These are phyloP conservation scores for Pseudonitzschia multistriata DNA, from an alignment of 108 stramenopile genomes.

Conservation along the genomic window DNA sequence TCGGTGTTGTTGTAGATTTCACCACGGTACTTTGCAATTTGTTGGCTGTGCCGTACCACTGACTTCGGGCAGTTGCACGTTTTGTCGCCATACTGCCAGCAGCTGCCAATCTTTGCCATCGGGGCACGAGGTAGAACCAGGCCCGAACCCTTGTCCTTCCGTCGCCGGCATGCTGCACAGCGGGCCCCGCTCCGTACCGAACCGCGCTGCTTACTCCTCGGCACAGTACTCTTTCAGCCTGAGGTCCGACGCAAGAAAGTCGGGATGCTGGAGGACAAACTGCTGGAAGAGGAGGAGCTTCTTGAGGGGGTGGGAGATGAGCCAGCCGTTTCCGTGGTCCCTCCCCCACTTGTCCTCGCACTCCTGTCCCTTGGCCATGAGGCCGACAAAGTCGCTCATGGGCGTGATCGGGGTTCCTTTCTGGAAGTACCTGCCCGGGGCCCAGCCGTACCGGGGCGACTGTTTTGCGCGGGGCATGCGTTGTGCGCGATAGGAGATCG, in stretches of 20 bases:
- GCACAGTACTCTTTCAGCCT: slow-evolving; percentile 22
- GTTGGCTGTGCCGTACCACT: too few relatives aligned
- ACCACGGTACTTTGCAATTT: too few relatives aligned
- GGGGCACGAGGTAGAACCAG: too few relatives aligned
- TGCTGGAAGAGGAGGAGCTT: slow-evolving; percentile 73
- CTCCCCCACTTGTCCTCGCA: slow-evolving; percentile 65
- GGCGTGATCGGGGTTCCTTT: slow-evolving; percentile 50
- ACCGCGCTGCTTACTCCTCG: not conserved
- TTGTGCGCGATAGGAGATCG: not conserved
- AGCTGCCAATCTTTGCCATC: too few relatives aligned
- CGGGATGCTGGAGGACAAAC: slow-evolving; percentile 49
- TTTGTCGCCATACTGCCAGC: too few relatives aligned
- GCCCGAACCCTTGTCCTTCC: too few relatives aligned
- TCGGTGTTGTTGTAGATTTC: too few relatives aligned
- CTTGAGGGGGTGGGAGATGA: slow-evolving; percentile 66
- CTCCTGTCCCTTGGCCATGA: slow-evolving; percentile 51
- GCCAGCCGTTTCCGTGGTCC: slow-evolving; percentile 81
- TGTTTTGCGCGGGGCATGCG: not conserved
- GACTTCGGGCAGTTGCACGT: too few relatives aligned
- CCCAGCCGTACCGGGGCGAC: slow-evolving; percentile 56
- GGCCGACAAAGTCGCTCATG: slow-evolving; percentile 44
- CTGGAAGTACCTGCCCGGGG: slow-evolving; percentile 49
- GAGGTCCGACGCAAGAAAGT: slow-evolving; percentile 24
- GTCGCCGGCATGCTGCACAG: too few relatives aligned
- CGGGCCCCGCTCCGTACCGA: too few relatives aligned